Percentiles rank a stretch among this genome's conserved stretches.
These are phyloP conservation scores for Zygotorulaspora danielsina DNA, from an alignment of 805 yeast genomes.

Conservation along the genomic window DNA sequence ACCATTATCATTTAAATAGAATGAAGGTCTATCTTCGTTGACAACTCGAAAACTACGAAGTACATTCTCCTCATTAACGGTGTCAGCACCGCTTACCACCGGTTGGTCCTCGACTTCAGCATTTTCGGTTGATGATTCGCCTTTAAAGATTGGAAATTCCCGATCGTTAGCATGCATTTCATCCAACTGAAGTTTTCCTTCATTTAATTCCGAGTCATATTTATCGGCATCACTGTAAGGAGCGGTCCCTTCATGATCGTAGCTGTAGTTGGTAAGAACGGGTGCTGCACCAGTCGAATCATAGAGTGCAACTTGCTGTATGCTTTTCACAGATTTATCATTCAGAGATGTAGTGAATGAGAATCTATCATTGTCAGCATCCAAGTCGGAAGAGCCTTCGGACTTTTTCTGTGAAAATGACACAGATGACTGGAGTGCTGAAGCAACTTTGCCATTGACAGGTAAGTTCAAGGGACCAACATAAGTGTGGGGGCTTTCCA, in stretches of 20 bases:
- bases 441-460: background rate
- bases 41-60: conserved; percentile 9
- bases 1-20: conserved; percentile 21
- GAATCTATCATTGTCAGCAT: conserved; percentile 16
- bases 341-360: conserved; percentile 20
- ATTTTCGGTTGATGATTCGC: background rate
- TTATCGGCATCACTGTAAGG: background rate
- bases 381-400: conserved; percentile 5
- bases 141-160: background rate
- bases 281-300: conserved; percentile 16
- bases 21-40: conserved; percentile 31
- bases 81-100: background rate
- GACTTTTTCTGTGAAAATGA: conserved; percentile 5
- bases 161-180: background rate
- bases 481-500: conserved; percentile 7
- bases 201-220: background rate
- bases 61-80: background rate
- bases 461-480: conserved; percentile 7
- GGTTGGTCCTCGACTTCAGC: background rate
- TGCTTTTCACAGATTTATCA: conserved; percentile 18
- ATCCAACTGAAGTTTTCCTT: background rate
- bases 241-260: background rate
- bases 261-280: conserved; percentile 5
- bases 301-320: conserved; percentile 18
- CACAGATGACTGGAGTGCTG: background rate